Percentiles rank a stretch among this genome's conserved stretches.
Conservation (phyloP, 805 yeast genomes). For the Lipomyces spencermartinsiae region DNA sequence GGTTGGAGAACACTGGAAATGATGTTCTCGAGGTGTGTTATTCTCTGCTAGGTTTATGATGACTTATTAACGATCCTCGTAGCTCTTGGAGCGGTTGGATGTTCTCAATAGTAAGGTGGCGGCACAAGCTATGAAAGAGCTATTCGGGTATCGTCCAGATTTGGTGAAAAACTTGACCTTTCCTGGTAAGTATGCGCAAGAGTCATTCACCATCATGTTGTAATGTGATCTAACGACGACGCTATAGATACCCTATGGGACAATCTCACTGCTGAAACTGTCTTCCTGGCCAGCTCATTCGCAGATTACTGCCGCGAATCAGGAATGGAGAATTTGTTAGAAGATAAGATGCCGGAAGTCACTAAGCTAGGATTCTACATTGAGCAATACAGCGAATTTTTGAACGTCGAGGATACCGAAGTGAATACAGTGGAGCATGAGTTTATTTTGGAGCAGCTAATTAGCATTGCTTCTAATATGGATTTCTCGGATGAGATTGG, state of each 20-base stretch:
- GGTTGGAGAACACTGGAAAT: slow-evolving; percentile 73
- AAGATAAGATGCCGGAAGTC: slow-evolving; percentile 75
- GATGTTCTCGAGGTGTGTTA: slow-evolving; percentile 62
- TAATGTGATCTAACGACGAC: not conserved
- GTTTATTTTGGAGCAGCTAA: slow-evolving; percentile 75
- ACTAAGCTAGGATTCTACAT: slow-evolving; percentile 68
- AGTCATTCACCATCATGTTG: not conserved
- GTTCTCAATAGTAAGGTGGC: slow-evolving; percentile 73
- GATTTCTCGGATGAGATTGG: slow-evolving; percentile 94
- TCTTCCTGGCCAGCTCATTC: slow-evolving; percentile 72
- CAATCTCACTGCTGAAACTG: slow-evolving; percentile 72
- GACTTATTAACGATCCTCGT: not conserved
- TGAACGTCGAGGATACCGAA: slow-evolving; percentile 41
- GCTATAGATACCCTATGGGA: slow-evolving; percentile 57
- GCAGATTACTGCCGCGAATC: slow-evolving; percentile 68
- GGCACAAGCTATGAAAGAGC: slow-evolving; percentile 65
- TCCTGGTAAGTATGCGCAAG: slow-evolving; percentile 51
- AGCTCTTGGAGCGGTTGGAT: slow-evolving; percentile 69
- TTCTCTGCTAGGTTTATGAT: not conserved
- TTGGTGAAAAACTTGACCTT: slow-evolving; percentile 64
- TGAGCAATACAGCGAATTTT: slow-evolving; percentile 56
- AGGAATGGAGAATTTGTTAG: slow-evolving; percentile 49
- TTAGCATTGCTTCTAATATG: slow-evolving; percentile 68
- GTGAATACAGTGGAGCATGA: slow-evolving; percentile 58
- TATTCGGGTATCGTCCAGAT: slow-evolving; percentile 69